A percentile compares a stretch with the other conserved stretches of the same genome.
Conservation (phyloP, 345 rosid species). For the Lepidium sativum region DNA sequence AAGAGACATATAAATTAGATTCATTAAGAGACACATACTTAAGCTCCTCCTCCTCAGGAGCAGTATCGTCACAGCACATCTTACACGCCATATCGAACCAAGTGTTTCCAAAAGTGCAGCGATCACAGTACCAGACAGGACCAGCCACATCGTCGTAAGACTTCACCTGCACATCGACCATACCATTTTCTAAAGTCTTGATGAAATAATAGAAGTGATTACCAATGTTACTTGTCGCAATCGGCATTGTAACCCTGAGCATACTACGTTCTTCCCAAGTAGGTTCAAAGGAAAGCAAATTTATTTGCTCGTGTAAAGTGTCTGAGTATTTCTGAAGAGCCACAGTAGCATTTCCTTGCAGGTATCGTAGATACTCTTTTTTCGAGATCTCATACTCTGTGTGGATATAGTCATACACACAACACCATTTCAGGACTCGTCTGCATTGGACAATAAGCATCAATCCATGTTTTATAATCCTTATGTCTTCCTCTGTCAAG, state of each 20-base stretch:
- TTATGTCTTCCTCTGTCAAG: not conserved
- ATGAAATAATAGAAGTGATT: slow-evolving; percentile 12
- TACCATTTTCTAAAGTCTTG: slow-evolving; percentile 6
- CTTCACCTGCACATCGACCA: slow-evolving; percentile 9
- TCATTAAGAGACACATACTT: too few relatives aligned
- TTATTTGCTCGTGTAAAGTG: not conserved
- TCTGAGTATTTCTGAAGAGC: not conserved
- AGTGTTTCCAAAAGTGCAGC: slow-evolving; percentile 8
- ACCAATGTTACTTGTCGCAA: not conserved
- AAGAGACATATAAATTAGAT: not conserved
- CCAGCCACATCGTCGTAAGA: slow-evolving; percentile 1
- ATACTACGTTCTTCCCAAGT: not conserved
- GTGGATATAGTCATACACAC: not conserved
- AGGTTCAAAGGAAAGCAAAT: not conserved
- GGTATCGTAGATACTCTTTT: not conserved
- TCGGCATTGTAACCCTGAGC: not conserved
- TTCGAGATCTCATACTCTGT: not conserved
- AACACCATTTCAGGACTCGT: not conserved
- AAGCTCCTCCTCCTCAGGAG: not conserved
- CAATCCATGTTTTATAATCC: not conserved
- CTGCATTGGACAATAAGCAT: not conserved
- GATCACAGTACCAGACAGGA: slow-evolving; percentile 10
- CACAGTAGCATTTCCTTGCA: not conserved
- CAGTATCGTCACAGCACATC: slow-evolving; percentile 4
- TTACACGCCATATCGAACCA: not conserved